Base-by-base conservation (phyloP, 2,329 filamentous ascomycete genomes). In the Botrytis sinoallii region DNA sequence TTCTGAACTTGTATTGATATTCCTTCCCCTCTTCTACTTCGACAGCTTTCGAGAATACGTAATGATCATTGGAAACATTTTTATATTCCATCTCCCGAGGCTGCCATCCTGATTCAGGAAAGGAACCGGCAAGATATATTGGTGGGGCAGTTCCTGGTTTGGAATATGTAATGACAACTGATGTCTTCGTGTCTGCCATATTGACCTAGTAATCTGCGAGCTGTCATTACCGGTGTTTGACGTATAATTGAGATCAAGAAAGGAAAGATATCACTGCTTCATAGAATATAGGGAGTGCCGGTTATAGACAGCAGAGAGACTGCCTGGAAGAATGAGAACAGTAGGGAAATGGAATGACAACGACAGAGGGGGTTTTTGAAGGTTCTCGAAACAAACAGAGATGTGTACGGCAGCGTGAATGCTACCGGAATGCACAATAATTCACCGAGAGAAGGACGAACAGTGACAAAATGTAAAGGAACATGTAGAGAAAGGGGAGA, bases 1-100 rank as follows among this genome's bases (percentile, higher is more conserved):
- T 84, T 44, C 91, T 87, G 77, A 94, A 92, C 82, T 93, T 94
- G 86, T 94, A 95, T 78, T 92, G 89, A 76, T 93, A 88, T 73
- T 88, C 86, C 65, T 88, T 86, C 35, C 87, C 87, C 35, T 87
- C 84, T 29, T 88, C 84, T 12, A 88, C 84, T 52, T 85, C 80
- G 63, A 93, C 84, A 1, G 85, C 82, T 74, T 88, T 88, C 61
- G 82, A 84, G 79, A 92, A 94, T 20, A 86, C 79, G 74, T 88
- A 83, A 71, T 90, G 84, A 52, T 86, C 83, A 6, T 85, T 82
- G 6, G 70, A 42, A 16, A 86, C 85, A 44, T 83, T 83, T 6
- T 84, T 84, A 73, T 82, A 85, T 16, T 87, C 81, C 91, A 94
- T 93, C 82, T 93, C 90, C 65, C 88, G 83, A 1, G 88, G 86